Evolutionary conservation across 306 rosid species (phyloP), one percentile per base, ranked within the genome.

Genomic region (Abrus pulchellus): DNA sequence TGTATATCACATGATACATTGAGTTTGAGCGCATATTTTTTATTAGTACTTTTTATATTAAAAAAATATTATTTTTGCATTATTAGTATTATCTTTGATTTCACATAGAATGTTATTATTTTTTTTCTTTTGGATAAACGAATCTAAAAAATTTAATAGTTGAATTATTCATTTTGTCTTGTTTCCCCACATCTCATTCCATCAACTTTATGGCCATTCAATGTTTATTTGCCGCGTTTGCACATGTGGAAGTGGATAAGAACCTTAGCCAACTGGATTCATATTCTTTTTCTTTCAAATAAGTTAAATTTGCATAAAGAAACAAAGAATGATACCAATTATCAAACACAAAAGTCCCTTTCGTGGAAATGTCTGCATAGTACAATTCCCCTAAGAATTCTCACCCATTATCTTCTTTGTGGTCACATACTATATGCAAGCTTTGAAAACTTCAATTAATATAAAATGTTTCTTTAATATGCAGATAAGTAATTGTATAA

Each of bases 221-320:
- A 47, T 34, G 85, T 34, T 29, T 56, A 34, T 56, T 81, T 74
- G 62, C 85, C 85, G 85, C 85, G 85, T 81, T 43, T 74, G 28
- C 65, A 44, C 49, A 40, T 11, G 64, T 36, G 81, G 57, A 55
- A 57, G 43, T 45, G 83, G 83, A 85, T 68, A 77, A 81, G 77
- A 76, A 63, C 53, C 52, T 9, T 43, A 43, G 53, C 78, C 74
- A 68, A 43, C 13, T 20, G n/a, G n/a, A 14, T 40, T n/a, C 11
- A 55, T 55, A 11, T 28, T 59, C 9, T 61, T 1, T 20, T 61
- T 3, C 36, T 63, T 36, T 32, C 43, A 20, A 66, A n/a, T 50
- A 34, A 36, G 30, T 36, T 34, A 12, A 62, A 34, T 34, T 5
- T 44, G 48, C 48, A 33, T 6, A 62, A 62, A 12, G 10, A 36